A percentile compares a stretch with the other conserved stretches of the same genome.
Conservation (phyloP, 495 filamentous ascomycete species). For the Penicillium maclennaniae region DNA sequence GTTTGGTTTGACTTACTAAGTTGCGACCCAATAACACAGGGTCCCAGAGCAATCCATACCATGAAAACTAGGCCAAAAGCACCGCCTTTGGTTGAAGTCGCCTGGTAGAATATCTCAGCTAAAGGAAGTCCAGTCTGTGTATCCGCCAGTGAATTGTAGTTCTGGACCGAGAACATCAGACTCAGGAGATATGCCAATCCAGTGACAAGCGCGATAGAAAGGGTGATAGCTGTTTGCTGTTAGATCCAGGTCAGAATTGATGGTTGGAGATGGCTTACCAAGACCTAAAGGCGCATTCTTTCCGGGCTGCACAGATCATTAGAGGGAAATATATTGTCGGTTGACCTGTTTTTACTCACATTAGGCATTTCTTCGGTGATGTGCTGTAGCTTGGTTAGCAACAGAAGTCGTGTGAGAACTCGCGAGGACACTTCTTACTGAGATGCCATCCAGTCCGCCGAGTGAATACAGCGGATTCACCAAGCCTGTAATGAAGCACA, state of each 20-base stretch:
- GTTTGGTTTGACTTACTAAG: slow-evolving; percentile 31
- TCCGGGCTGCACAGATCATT: slow-evolving; percentile 19
- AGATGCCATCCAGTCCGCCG: slow-evolving; percentile 60
- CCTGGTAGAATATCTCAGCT: slow-evolving; percentile 68
- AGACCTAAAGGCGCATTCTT: slow-evolving; percentile 31
- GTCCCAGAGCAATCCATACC: slow-evolving; percentile 49
- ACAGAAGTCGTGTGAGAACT: not conserved
- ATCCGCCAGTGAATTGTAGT: slow-evolving; percentile 32
- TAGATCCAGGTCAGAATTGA: not conserved
- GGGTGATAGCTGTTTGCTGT: slow-evolving; percentile 32
- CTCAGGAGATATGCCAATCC: slow-evolving; percentile 42
- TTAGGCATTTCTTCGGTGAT: slow-evolving; percentile 75
- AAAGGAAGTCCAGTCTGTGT: slow-evolving; percentile 59
- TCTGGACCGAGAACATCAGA: slow-evolving; percentile 45
- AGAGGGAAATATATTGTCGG: not conserved
- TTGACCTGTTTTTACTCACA: slow-evolving; percentile 33
- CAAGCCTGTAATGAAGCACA: slow-evolving; percentile 73
- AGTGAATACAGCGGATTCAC: slow-evolving; percentile 76
- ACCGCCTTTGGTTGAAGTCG: slow-evolving; percentile 61
- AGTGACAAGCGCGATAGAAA: slow-evolving; percentile 44
- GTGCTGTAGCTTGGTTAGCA: slow-evolving; percentile 42
- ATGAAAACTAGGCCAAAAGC: slow-evolving; percentile 54
- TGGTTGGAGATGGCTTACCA: slow-evolving; percentile 13
- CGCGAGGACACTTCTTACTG: slow-evolving; percentile 33
- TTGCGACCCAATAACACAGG: slow-evolving; percentile 47